A percentile compares a stretch with the other conserved stretches of the same genome.
Evolutionary conservation across 2,329 filamentous ascomycete species (phyloP).

Genomic region (Rhynchosporium graminicola): DNA sequence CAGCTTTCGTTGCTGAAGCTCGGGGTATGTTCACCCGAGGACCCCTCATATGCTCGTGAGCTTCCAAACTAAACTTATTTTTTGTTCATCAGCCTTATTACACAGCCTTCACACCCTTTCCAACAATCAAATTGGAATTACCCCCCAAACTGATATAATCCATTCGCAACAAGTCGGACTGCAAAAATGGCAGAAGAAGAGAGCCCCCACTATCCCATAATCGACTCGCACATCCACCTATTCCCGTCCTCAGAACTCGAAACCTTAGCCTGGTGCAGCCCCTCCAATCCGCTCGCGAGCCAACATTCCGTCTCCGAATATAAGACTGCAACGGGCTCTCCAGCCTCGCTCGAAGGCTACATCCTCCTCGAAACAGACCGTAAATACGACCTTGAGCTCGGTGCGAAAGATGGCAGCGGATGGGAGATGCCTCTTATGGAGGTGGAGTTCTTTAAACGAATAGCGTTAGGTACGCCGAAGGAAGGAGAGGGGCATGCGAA

Average conservation of each 20-base stretch:
- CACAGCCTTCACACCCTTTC: neutral
- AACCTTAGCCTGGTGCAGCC: constrained; percentile 69
- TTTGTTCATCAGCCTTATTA: neutral
- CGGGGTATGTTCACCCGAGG: neutral
- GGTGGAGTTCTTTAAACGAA: constrained; percentile 65
- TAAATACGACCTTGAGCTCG: constrained; percentile 56
- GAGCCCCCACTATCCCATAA: constrained; percentile 52
- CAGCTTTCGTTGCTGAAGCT: neutral
- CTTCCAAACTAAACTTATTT: neutral
- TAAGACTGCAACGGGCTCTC: constrained; percentile 31
- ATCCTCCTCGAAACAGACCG: constrained; percentile 85
- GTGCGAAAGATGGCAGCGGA: constrained; percentile 51
- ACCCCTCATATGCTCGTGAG: neutral
- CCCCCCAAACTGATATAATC: neutral
- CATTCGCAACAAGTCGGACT: neutral
- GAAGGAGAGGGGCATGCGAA: constrained; percentile 59
- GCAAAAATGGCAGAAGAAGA: constrained; percentile 35
- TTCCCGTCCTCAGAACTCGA: constrained; percentile 69
- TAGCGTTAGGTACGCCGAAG: constrained; percentile 61
- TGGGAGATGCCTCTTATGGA: constrained; percentile 72
- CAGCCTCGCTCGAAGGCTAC: constrained; percentile 62
- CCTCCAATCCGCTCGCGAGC: constrained; percentile 52
- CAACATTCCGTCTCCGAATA: constrained; percentile 40
- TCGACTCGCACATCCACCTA: constrained; percentile 92
- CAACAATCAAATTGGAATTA: neutral